Conservation (phyloP, 768 basidiomycete species). For the Collybia mongolica region DNA sequence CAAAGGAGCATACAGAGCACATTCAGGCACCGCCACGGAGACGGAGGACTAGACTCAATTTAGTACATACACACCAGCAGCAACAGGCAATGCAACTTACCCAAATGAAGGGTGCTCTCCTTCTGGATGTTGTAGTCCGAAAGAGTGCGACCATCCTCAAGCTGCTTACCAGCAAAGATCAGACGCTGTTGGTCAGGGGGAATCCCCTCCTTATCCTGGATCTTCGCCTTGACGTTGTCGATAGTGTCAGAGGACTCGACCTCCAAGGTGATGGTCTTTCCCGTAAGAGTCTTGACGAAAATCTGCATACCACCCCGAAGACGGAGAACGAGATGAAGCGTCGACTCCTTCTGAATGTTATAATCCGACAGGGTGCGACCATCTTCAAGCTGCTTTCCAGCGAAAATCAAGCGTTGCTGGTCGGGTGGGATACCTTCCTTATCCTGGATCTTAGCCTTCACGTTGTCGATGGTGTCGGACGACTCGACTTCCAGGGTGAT, state of each 20-base stretch:
- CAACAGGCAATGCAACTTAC: conserved; percentile 22
- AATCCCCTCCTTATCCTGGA: conserved; percentile 19
- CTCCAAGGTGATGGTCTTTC: conserved; percentile 16
- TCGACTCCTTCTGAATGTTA: conserved; percentile 21
- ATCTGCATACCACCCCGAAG: conserved; percentile 36
- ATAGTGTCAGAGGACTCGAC: conserved; percentile 19
- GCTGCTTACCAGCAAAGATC: conserved; percentile 19
- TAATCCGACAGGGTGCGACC: conserved; percentile 20
- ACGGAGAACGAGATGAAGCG: conserved; percentile 26
- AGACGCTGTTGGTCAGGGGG: conserved; percentile 18
- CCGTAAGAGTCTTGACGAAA: conserved; percentile 76
- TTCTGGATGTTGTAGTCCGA: conserved; percentile 21
- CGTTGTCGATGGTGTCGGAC: conserved; percentile 19
- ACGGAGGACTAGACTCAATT: conserved; percentile 31
- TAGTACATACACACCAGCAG: conserved; percentile 7
- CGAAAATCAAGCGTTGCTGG: conserved; percentile 19
- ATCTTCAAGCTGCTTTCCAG: conserved; percentile 20
- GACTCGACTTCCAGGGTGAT: conserved; percentile 20
- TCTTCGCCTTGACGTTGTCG: conserved; percentile 18
- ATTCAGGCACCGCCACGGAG: conserved; percentile 33
- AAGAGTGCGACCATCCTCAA: conserved; percentile 17
- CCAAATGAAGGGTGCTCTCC: conserved; percentile 23
- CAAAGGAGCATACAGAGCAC: no score
- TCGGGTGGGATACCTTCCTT: conserved; percentile 20
- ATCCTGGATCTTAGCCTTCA: conserved; percentile 20